These are phyloP conservation scores for Symbiodinium pilosum DNA, from an alignment of 73 alveolate species.

Conservation along the genomic window DNA sequence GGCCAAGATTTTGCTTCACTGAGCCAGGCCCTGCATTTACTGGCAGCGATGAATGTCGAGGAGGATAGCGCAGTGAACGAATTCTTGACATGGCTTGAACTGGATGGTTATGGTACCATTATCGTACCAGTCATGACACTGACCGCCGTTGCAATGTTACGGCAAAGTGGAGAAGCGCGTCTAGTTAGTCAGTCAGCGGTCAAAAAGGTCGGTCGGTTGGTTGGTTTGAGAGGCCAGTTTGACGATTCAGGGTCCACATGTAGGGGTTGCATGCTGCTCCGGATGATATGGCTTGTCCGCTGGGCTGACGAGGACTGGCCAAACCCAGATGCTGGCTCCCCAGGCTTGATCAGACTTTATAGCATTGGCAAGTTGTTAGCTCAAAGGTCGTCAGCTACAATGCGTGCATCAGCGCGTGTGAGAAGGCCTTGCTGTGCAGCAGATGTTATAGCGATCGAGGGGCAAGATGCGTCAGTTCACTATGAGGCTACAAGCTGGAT, in stretches of 20 bases:
- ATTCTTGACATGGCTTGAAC: too few species aligned
- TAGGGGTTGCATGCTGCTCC: too few species aligned
- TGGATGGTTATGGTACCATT: too few species aligned
- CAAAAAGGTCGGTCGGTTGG: too few species aligned
- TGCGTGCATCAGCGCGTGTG: conserved; percentile 27
- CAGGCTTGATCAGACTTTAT: neutral
- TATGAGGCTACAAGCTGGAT: conserved; percentile 37
- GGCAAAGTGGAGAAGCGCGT: too few species aligned
- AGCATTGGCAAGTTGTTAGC: neutral
- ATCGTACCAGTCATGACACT: too few species aligned
- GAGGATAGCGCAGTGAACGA: neutral
- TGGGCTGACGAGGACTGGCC: conserved; percentile 42
- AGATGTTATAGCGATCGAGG: neutral
- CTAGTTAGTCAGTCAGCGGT: too few species aligned
- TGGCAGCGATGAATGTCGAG: neutral
- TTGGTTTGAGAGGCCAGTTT: too few species aligned
- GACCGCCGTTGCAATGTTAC: neutral
- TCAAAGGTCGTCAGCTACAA: conserved; percentile 56
- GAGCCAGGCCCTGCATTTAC: neutral
- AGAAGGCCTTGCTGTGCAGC: conserved; percentile 39
- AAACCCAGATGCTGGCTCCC: conserved; percentile 24
- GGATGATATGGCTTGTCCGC: too few species aligned
- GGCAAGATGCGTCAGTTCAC: neutral
- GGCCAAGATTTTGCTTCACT: too few species aligned
- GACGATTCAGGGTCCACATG: too few species aligned